Evolutionary conservation across 441 rosid genomes (phyloP).

Genomic region (Rhodomyrtus psidioides): DNA sequence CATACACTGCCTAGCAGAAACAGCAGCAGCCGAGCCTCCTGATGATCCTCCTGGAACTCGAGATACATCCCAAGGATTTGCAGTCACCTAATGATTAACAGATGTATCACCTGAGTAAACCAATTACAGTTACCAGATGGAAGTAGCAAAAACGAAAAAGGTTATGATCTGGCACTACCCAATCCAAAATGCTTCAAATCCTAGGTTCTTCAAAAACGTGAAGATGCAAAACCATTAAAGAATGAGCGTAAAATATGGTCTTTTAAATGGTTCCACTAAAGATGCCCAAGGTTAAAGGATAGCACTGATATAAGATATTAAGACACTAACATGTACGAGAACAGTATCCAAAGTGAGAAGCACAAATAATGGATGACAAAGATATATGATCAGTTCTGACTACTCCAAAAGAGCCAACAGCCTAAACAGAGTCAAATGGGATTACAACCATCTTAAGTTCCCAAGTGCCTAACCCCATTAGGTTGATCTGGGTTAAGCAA

Average conservation of each 20-base stretch:
- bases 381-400: neutral
- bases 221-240: neutral
- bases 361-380: neutral
- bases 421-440: neutral
- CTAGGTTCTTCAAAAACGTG: neutral
- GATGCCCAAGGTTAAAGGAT: neutral
- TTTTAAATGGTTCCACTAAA: neutral
- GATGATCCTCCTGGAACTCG: slow-evolving; percentile 96
- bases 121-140: slow-evolving; percentile 17
- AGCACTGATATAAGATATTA: neutral
- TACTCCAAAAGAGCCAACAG: neutral
- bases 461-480: neutral
- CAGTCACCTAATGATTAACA: slow-evolving; percentile 61
- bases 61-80: slow-evolving; percentile 86
- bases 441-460: neutral
- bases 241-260: neutral
- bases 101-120: slow-evolving; percentile 33
- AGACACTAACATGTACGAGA: neutral
- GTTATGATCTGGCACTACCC: neutral
- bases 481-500: neutral
- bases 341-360: neutral
- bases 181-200: neutral
- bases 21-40: slow-evolving; percentile 94
- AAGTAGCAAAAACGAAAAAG: neutral
- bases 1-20: slow-evolving; percentile 81